Percentiles rank a stretch among this genome's conserved stretches.
Evolutionary conservation across 805 yeast species (phyloP).

Genomic region (Yamadazyma paraphyllophila): DNA sequence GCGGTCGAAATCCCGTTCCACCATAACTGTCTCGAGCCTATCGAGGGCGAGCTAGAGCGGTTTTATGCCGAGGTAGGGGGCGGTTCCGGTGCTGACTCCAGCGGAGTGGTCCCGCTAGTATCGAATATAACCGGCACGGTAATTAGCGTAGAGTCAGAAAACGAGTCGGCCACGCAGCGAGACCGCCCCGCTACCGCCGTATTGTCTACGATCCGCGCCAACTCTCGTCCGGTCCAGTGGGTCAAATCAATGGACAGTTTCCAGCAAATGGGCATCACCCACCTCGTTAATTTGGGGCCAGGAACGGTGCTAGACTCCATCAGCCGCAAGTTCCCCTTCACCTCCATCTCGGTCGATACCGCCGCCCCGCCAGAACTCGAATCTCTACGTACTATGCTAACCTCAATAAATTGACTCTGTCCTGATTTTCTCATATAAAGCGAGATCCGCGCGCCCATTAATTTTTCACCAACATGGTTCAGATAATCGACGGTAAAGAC

Average conservation of each 20-base stretch:
- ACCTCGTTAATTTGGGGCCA: constrained; percentile 38
- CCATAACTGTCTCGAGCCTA: constrained; percentile 35
- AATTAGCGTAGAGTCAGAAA: constrained; percentile 39
- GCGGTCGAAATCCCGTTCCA: constrained; percentile 56
- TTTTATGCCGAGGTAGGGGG: not conserved
- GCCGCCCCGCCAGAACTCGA: not conserved
- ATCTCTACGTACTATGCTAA: not conserved
- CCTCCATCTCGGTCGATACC: constrained; percentile 2
- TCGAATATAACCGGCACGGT: constrained; percentile 33
- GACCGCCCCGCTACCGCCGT: not conserved
- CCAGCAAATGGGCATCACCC: constrained; percentile 14
- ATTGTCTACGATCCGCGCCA: constrained; percentile 33
- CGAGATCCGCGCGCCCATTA: not conserved
- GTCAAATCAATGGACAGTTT: constrained; percentile 30
- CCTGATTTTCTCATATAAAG: not conserved
- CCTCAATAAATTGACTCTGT: constrained; percentile 3
- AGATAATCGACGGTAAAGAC: constrained; percentile 44
- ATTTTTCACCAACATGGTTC: constrained; percentile 19
- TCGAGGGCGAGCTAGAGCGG: constrained; percentile 30
- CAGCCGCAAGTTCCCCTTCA: constrained; percentile 12
- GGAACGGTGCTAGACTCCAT: constrained; percentile 32
- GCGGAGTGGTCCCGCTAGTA: constrained; percentile 8
- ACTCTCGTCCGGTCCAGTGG: constrained; percentile 47
- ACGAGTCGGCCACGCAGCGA: constrained; percentile 34
- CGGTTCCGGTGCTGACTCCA: not conserved